Conservation (phyloP, 306 rosid genomes). For the Gleditsia sinensis region DNA sequence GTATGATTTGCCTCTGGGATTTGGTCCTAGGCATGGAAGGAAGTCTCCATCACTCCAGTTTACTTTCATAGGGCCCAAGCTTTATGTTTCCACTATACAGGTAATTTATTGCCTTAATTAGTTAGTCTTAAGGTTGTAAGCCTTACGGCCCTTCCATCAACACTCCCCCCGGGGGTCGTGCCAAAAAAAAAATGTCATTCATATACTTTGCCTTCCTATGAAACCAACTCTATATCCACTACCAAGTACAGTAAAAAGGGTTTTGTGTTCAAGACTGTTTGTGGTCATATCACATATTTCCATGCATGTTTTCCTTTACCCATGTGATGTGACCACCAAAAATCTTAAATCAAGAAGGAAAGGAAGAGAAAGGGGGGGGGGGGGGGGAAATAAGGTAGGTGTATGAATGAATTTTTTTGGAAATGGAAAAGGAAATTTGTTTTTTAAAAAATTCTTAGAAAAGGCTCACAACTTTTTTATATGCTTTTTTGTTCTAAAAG, state of each 20-base stretch:
- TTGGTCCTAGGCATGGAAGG: slow-evolving; percentile 41
- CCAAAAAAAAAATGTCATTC: not conserved
- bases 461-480: no score
- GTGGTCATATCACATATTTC: not conserved
- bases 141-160: not conserved
- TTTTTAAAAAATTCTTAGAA: no score
- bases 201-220: not conserved
- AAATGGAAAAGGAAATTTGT: no score
- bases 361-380: no score
- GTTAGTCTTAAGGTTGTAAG: not conserved
- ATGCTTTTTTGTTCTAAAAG: no score
- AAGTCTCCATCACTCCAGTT: slow-evolving; percentile 58
- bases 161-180: no score
- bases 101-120: slow-evolving; percentile 33
- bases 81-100: slow-evolving; percentile 60
- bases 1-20: slow-evolving; percentile 49
- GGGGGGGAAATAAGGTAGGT: no score
- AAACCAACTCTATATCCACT: not conserved
- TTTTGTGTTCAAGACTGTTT: not conserved
- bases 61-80: slow-evolving; percentile 60
- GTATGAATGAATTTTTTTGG: no score
- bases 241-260: not conserved
- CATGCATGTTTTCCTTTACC: not conserved
- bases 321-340: not conserved
- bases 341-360: not conserved